Conservation (phyloP, 495 filamentous ascomycete genomes). For the Lasiosphaeria miniovina region DNA sequence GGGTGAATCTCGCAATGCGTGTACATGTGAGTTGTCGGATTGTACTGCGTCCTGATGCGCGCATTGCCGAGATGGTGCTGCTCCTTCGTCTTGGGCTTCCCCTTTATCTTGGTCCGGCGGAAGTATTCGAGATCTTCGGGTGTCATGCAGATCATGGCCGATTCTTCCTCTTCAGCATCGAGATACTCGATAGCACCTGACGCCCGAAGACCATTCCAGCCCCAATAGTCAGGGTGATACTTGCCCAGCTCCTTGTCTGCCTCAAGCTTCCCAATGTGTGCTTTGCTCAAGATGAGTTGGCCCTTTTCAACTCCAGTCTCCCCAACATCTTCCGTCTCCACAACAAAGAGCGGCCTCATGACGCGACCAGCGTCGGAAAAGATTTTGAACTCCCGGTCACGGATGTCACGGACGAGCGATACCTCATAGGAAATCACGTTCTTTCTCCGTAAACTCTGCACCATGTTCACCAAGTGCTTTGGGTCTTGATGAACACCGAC, state of each 20-base stretch:
- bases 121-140: constrained; percentile 82
- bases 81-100: constrained; percentile 36
- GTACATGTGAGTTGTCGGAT: constrained; percentile 78
- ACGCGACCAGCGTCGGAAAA: constrained; percentile 96
- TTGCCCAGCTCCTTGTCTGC: constrained; percentile 53
- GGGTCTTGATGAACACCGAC: constrained; percentile 87
- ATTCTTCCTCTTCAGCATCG: constrained; percentile 97
- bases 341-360: constrained; percentile 85
- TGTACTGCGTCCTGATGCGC: constrained; percentile 80
- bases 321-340: constrained; percentile 66
- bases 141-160: constrained; percentile 98
- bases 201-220: constrained; percentile 80
- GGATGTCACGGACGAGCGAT: constrained; percentile 88
- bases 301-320: constrained; percentile 67
- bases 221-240: constrained; percentile 64
- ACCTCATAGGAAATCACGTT: constrained; percentile 83
- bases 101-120: constrained; percentile 51
- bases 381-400: constrained; percentile 96
- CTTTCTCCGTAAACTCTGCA: constrained; percentile 72
- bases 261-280: constrained; percentile 67
- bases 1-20: constrained; percentile 99
- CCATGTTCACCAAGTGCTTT: constrained; percentile 69
- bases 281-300: constrained; percentile 76
- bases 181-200: constrained; percentile 88
- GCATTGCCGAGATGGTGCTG: constrained; percentile 54